Base-by-base conservation (phyloP, 1,284 basidiomycete genomes). In the Hemileia vastatrix region DNA sequence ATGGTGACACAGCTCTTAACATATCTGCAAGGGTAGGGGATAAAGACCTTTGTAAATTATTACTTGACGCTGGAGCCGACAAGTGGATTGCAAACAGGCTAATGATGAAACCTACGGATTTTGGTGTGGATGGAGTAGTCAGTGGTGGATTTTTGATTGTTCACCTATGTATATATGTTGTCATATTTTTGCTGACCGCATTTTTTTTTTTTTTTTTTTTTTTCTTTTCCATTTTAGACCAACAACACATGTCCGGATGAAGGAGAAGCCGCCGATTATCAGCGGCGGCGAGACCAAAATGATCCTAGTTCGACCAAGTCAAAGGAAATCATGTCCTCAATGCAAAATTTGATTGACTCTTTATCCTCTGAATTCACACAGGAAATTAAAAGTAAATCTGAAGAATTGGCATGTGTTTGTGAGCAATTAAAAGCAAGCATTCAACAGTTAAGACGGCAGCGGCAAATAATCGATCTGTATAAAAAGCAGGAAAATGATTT, bases 1-100 rank as follows among this genome's bases (percentile, higher is more conserved):
- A 97, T 75, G 95, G 95, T 0, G 95, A 99, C 74, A 97, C 95
- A 0, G 90, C 92, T 3, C 77, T 99, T 67, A 95, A 94, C 77
- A 90, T 96, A 67, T 90, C 93, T 11, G 93, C 95, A 0, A 80
- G 95, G 55, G 86, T 97, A 0, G 95, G 95, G 2, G 96, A 93
- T 76, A 82, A 87, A 65, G 85, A 86, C 67, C 78, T 98, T 66
- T 90, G 97, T 18, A 81, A 87, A 69, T 86, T 90, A 23, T 78
- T 98, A 65, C 73, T 99, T 64, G 93, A 97, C 70, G 90, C 92
- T 5, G 92, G 92, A 6, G 95, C 94, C 1, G 93, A 96, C 77
- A 86, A 88, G 71, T 82, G 85, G 69, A 80, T 91, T 64, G 83
- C 87, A n/a, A 99, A 99, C 78, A 94, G 94, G 74, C 80, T 99